Conservation (phyloP, 139 green algal genomes). For the Raphidocelis subcapitata region DNA sequence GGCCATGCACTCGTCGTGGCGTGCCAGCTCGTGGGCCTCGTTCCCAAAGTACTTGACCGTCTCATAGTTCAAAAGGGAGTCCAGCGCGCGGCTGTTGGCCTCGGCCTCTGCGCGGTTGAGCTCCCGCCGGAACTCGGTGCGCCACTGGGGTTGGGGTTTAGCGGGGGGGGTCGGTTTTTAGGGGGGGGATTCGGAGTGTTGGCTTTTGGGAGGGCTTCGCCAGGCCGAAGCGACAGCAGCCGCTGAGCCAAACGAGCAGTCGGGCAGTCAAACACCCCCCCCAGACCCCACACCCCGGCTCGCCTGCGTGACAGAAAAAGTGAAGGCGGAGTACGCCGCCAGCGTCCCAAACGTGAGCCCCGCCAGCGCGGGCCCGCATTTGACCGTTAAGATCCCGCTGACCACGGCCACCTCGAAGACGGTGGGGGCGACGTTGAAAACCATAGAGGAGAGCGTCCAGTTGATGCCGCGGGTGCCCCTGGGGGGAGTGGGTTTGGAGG, state of each 20-base stretch:
- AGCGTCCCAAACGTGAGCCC: conserved; percentile 85
- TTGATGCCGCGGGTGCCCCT: conserved; percentile 92
- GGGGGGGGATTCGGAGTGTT: no score
- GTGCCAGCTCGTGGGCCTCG: conserved; percentile 76
- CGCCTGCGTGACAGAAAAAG: conserved; percentile 63
- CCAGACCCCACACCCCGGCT: not conserved
- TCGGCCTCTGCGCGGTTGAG: conserved; percentile 86
- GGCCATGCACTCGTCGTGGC: conserved; percentile 85
- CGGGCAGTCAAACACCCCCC: no score
- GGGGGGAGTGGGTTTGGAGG: no score
- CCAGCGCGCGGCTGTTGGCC: conserved; percentile 68
- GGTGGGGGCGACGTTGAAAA: conserved; percentile 98
- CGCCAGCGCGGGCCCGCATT: conserved; percentile 88
- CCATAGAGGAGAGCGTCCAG: conserved; percentile 87
- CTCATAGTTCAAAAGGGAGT: conserved; percentile 98
- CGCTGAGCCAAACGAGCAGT: no score
- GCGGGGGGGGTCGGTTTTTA: no score
- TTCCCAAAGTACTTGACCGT: conserved; percentile 94
- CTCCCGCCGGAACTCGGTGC: conserved; percentile 79
- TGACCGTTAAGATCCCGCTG: conserved; percentile 79
- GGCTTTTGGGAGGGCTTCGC: no score
- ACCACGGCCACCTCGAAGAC: conserved; percentile 66
- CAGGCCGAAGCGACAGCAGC: no score
- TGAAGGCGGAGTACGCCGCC: conserved; percentile 87
- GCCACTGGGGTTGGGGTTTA: conserved; percentile 93